Evolutionary conservation across 768 basidiomycete genomes (phyloP).

Genomic region (Psilocybe cubensis): DNA sequence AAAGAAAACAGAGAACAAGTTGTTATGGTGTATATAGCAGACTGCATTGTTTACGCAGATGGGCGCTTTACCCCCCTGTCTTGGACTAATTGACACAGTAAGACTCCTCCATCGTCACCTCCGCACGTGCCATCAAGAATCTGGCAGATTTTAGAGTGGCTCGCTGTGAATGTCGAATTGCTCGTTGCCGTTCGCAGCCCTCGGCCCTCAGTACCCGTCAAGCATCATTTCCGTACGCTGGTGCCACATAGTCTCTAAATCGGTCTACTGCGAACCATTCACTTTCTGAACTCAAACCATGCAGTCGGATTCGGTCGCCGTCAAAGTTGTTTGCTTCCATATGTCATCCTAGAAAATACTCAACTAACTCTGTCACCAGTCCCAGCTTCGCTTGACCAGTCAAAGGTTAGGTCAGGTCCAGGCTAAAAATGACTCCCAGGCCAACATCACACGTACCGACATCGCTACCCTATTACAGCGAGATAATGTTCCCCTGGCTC

Average conservation of each 20-base stretch:
- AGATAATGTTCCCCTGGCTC: slow-evolving; percentile 63
- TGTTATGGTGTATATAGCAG: too few species aligned
- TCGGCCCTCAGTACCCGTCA: neutral
- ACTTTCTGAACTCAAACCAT: slow-evolving; percentile 1
- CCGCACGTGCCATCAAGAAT: slow-evolving; percentile 2
- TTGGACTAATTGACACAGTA: neutral
- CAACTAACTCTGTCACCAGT: slow-evolving; percentile 28
- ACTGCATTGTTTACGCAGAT: too few species aligned
- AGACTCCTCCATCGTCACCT: neutral
- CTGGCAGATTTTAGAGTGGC: neutral
- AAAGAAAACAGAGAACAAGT: too few species aligned
- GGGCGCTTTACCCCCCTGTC: neutral
- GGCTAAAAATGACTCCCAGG: slow-evolving; percentile 68
- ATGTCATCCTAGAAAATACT: neutral
- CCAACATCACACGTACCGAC: slow-evolving; percentile 64
- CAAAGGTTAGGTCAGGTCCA: slow-evolving; percentile 73
- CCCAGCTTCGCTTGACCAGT: slow-evolving; percentile 63
- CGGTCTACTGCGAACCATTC: neutral
- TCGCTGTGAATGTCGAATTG: neutral
- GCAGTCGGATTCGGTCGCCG: slow-evolving; percentile 38
- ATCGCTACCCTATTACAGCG: slow-evolving; percentile 69
- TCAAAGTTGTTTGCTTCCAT: slow-evolving; percentile 34
- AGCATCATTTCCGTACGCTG: neutral
- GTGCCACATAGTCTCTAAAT: neutral
- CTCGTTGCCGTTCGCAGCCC: neutral